Base-by-base conservation (phyloP, 202 grass and related monocot species). In the Cymbopogon flexuosus region DNA sequence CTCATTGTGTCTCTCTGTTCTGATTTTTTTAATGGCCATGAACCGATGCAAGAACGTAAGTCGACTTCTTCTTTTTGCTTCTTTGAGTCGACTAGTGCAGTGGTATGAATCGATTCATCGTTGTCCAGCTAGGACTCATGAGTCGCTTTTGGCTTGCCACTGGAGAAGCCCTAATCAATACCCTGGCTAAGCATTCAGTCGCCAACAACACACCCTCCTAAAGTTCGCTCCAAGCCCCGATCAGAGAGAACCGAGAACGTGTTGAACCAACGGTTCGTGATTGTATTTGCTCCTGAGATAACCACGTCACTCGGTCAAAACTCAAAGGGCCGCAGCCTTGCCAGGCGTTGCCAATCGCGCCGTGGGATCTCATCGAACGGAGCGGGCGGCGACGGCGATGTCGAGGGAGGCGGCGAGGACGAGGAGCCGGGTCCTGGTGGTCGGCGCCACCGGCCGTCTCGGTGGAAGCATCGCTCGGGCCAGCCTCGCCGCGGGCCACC, bases 391-490 rank as follows among this genome's bases (percentile, higher is more conserved):
- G 57, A 83, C 78, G 76, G 86, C 39, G 68, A 87, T 76, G 79
- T 80, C 73, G 0, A 59, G 76, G 35, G 78, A 52, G 73, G 37
- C 70, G 79, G 0, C 15, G 52, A 79, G 74, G 80, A 84, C 42
- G 68, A 85, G 70, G 84, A 91, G 94, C 85, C 85, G 78, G 75
- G 92, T 97, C 9, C 72, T 97, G 82, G 90, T 97, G 72, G 81
- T 97, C 35, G 95, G 90, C 19, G 88, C 92, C 63, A 94, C 95
- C 11, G 95, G 94, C 29, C 85, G 75, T 16, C 68, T 94, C 22
- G 94, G 95, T 1, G 62, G 71, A 16, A 81, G 84, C 63, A 79
- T 97, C 18, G 88, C 90, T 9, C 85, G 78, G 65, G 85, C 88
- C 41, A 97, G 95, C 84, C 65, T 90, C 21, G 68, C 62, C 23